Percentiles rank a stretch among this genome's conserved stretches.
Conservation (phyloP, 176 grass and related monocot genomes). For the Alopecurus myosuroides region DNA sequence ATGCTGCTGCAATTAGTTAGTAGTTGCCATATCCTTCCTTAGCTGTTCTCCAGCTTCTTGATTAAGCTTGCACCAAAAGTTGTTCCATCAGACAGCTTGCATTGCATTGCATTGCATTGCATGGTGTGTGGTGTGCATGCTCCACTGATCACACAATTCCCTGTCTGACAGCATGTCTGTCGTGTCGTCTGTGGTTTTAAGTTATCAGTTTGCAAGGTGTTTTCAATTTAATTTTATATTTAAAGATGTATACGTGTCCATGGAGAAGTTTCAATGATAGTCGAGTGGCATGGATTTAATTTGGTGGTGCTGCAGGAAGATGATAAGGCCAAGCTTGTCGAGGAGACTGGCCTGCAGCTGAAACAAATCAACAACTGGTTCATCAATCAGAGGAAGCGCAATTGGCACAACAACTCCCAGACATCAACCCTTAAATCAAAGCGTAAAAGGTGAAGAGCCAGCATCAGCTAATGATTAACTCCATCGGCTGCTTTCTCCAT, state of each 20-base stretch:
- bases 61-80: slow-evolving; percentile 20
- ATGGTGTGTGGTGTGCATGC: background rate
- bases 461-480: background rate
- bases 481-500: background rate
- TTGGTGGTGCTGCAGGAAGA: slow-evolving; percentile 61
- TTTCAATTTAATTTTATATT: background rate
- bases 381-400: slow-evolving; percentile 99
- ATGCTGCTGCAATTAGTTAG: background rate
- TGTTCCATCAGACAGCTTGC: background rate
- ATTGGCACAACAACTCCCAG: slow-evolving; percentile 97
- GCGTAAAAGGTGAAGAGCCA: slow-evolving; percentile 72
- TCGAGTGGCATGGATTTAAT: background rate
- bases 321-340: slow-evolving; percentile 97
- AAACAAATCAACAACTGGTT: slow-evolving; percentile 99
- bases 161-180: background rate
- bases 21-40: background rate
- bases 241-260: background rate
- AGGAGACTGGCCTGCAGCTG: slow-evolving; percentile 95
- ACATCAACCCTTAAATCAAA: slow-evolving; percentile 95
- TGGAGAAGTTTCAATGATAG: background rate
- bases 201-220: background rate
- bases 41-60: slow-evolving; percentile 30
- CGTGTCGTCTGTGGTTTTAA: background rate
- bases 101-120: background rate
- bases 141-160: background rate